Base-by-base conservation (phyloP, 805 yeast genomes). In the Wickerhamiella bombiphila region DNA sequence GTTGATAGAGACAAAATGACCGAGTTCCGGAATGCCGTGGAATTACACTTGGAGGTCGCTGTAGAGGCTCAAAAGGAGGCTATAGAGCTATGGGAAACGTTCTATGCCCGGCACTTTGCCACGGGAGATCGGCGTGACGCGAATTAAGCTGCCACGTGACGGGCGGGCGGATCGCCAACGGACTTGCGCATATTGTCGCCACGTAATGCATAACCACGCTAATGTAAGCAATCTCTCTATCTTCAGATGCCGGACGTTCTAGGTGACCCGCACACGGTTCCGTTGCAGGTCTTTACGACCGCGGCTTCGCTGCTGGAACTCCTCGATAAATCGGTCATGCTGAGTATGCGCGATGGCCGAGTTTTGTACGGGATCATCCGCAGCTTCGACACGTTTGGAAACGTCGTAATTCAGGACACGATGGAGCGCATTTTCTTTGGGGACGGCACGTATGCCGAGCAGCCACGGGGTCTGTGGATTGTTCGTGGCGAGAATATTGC, bases 401-500 rank as follows among this genome's bases (percentile, higher is more conserved):
- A 88, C 60, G 66, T 91, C 52, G 94, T 91, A 29, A 65, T 91
- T 44, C 97, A 91, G 59, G 94, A 86, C 55, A 75, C 94, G 14
- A 64, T 75, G 34, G 97, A 91, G 57, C 72, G 95, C 57, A 72
- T 80, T 54, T 64, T 78, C 46, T 55, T 66, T 14, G 72, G 66
- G 13, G 42, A 42, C 20, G 37, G 42, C 15, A 49, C 69, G 44
- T 88, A 75, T 54, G 93, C 80, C 6, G 94, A 88, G 56, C 64
- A 63, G n/a, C 66, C 66, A 36, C 69, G 79, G 37, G 95, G 94
- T 7, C 80, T 82, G 36, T 77, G 76, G 54, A 70, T 91, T 62
- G 77, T 91, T 29, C 78, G 98, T 60, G 98, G 98, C 44, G 98
- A 91, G 58, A 88, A 88, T 51, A 91, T 91, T 6, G 91, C 86